Conservation (phyloP, 225 moss, liverwort and hornwort species). For the Takakia lepidozioides region DNA sequence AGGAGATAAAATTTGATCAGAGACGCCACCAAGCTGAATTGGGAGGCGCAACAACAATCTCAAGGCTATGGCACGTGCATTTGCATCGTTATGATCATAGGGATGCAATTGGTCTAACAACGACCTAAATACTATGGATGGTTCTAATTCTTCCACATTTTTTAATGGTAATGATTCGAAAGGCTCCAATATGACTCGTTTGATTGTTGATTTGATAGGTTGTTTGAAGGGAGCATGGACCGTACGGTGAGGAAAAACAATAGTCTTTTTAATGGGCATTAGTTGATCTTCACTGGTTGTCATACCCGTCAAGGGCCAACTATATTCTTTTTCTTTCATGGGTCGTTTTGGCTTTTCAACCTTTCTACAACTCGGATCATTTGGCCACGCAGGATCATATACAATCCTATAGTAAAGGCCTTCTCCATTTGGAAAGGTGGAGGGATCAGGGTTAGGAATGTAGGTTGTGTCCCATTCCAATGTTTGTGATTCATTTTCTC, state of each 20-base stretch:
- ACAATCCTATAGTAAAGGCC: slow-evolving; percentile 28
- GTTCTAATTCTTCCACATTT: slow-evolving; percentile 43
- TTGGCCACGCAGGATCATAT: slow-evolving; percentile 6
- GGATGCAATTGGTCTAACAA: slow-evolving; percentile 35
- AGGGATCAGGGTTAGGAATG: slow-evolving; percentile 18
- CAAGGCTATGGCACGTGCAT: slow-evolving; percentile 31
- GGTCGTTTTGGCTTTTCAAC: not conserved
- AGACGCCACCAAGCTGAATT: slow-evolving; percentile 6
- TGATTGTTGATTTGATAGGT: slow-evolving; percentile 4
- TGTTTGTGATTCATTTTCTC: slow-evolving; percentile 36
- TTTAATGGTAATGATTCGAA: slow-evolving; percentile 18
- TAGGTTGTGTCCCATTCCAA: slow-evolving; percentile 18
- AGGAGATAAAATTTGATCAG: slow-evolving; percentile 12
- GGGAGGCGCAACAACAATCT: slow-evolving; percentile 36
- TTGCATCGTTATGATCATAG: slow-evolving; percentile 18
- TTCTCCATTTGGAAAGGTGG: slow-evolving; percentile 27
- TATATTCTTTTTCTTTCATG: not conserved
- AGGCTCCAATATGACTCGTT: slow-evolving; percentile 25
- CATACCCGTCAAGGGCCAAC: slow-evolving; percentile 22
- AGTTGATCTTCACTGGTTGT: slow-evolving; percentile 3
- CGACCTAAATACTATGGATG: slow-evolving; percentile 27
- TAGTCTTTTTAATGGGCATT: slow-evolving; percentile 11
- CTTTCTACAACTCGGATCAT: not conserved
- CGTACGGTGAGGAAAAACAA: slow-evolving; percentile 31
- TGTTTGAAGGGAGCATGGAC: slow-evolving; percentile 20